Percentiles rank a stretch among this genome's conserved stretches.
Conservation (phyloP, 768 basidiomycete species). For the Kwoniella mangroviensis region DNA sequence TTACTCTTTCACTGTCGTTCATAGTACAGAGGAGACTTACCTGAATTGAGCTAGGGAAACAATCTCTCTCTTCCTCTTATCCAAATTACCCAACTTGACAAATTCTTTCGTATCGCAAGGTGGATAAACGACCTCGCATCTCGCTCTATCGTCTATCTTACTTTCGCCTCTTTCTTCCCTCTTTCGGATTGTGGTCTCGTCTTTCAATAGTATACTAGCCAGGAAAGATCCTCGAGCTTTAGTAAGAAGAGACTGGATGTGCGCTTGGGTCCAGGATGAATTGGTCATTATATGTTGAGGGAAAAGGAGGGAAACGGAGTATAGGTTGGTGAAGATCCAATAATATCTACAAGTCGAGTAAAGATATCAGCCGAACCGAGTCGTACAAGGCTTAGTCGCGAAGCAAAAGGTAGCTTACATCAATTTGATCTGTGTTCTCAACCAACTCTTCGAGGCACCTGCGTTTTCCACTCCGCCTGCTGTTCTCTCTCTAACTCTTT, state of each 20-base stretch:
- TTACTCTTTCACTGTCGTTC: neutral
- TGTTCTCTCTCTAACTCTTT: constrained; percentile 69
- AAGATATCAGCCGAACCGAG: neutral
- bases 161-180: constrained; percentile 25
- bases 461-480: constrained; percentile 68
- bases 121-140: constrained; percentile 73
- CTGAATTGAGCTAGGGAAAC: constrained; percentile 92
- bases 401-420: constrained; percentile 60
- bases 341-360: constrained; percentile 75
- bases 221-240: constrained; percentile 29
- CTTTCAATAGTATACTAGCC: constrained; percentile 41
- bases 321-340: constrained; percentile 80
- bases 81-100: constrained; percentile 52
- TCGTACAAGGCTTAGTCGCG: neutral
- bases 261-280: constrained; percentile 89
- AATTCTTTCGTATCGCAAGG: constrained; percentile 86
- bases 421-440: constrained; percentile 69
- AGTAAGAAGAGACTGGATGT: constrained; percentile 73
- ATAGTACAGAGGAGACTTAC: constrained; percentile 53
- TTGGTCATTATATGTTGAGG: constrained; percentile 80
- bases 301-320: constrained; percentile 72
- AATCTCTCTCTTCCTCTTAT: constrained; percentile 66
- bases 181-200: constrained; percentile 28
- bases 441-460: constrained; percentile 64
- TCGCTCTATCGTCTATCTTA: constrained; percentile 19